Evolutionary conservation across 176 grass and related monocot genomes (phyloP).

Genomic region (Carex pumila): DNA sequence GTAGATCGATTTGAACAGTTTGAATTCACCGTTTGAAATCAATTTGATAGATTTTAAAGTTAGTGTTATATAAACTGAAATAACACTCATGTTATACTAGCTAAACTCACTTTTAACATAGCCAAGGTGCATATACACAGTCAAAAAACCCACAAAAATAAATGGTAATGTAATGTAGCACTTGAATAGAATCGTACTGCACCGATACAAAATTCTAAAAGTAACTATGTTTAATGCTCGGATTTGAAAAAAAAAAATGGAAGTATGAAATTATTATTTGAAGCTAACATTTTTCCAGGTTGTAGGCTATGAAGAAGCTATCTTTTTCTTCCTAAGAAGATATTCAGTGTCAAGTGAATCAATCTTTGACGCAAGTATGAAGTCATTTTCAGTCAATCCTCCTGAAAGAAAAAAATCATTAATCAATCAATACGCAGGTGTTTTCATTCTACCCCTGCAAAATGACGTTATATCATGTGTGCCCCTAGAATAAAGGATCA

Average conservation of each 20-base stretch:
- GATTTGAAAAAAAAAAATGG: not conserved
- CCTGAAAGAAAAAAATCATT: constrained; percentile 35
- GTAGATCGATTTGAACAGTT: no score
- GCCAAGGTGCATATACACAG: not conserved
- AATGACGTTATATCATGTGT: not conserved
- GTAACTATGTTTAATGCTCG: not conserved
- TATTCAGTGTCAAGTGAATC: constrained; percentile 45
- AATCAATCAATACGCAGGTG: not conserved
- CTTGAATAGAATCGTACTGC: not conserved
- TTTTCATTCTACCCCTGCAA: not conserved
- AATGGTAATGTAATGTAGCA: not conserved
- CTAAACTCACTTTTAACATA: not conserved
- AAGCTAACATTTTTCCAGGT: not conserved
- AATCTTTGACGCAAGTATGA: constrained; percentile 89
- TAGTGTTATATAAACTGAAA: no score
- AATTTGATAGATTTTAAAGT: no score
- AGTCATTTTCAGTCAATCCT: constrained; percentile 79
- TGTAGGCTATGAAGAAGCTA: constrained; percentile 10
- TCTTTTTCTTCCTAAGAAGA: constrained; percentile 55
- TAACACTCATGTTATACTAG: no score
- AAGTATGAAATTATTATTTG: not conserved
- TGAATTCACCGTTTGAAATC: no score
- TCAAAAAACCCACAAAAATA: not conserved
- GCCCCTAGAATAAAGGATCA: not conserved
- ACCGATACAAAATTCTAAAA: not conserved